Evolutionary conservation across 805 yeast genomes (phyloP).

Genomic region (Candida jianshihensis): DNA sequence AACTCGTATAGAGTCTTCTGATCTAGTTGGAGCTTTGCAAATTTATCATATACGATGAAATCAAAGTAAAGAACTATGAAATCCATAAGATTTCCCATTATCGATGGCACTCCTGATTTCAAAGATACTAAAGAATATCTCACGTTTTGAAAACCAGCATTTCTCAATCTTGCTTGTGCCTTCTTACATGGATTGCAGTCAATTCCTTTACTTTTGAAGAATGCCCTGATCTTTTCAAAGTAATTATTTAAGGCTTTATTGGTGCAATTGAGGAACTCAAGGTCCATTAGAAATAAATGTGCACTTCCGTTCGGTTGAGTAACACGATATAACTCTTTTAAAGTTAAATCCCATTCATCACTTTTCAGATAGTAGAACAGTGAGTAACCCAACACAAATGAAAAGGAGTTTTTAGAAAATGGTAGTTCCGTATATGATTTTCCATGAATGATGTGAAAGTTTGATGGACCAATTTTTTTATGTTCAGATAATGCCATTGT

Average conservation of each 20-base stretch:
- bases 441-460: conserved; percentile 17
- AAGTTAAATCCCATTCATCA: conserved; percentile 18
- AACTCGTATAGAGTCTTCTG: conserved; percentile 13
- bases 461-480: conserved; percentile 16
- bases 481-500: conserved; percentile 2
- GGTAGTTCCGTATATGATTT: conserved; percentile 14
- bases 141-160: conserved; percentile 17
- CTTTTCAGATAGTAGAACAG: conserved; percentile 12
- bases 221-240: conserved; percentile 7
- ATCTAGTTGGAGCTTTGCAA: conserved; percentile 10
- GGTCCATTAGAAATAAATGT: conserved; percentile 16
- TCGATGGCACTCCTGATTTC: conserved; percentile 15
- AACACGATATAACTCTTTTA: conserved; percentile 15
- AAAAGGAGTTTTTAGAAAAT: conserved; percentile 13
- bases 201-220: conserved; percentile 11
- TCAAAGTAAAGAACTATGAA: conserved; percentile 16
- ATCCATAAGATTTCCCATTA: conserved; percentile 20
- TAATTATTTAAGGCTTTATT: conserved; percentile 10
- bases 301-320: conserved; percentile 13
- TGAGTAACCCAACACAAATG: conserved; percentile 15
- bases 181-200: conserved; percentile 22
- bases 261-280: conserved; percentile 14
- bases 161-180: conserved; percentile 9
- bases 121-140: conserved; percentile 17
- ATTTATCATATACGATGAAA: conserved; percentile 9